Evolutionary conservation across 2,329 filamentous ascomycete species (phyloP).

Genomic region (Dothideomycetidae sp.): DNA sequence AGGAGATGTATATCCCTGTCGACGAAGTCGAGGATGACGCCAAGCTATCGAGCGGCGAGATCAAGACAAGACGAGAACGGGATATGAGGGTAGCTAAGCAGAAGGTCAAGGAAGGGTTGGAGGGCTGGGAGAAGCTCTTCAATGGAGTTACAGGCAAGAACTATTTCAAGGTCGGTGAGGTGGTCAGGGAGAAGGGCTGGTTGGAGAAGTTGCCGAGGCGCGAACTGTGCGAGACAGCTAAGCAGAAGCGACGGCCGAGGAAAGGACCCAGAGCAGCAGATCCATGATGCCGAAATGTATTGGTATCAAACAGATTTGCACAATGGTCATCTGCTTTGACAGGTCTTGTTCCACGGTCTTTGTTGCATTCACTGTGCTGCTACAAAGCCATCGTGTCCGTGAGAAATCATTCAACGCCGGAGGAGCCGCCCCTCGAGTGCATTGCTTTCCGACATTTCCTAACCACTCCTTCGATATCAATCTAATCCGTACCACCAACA

Average conservation of each 20-base stretch:
- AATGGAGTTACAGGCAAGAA: constrained; percentile 48
- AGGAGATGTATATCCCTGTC: constrained; percentile 64
- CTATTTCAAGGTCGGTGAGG: constrained; percentile 66
- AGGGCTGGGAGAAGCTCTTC: constrained; percentile 78
- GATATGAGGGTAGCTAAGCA: constrained; percentile 52
- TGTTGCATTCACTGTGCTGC: constrained; percentile 7
- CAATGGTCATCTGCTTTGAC: too few relatives aligned
- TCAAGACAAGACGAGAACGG: constrained; percentile 41
- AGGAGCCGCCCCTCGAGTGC: constrained; percentile 6
- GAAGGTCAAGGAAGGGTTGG: constrained; percentile 52
- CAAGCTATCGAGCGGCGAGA: constrained; percentile 20
- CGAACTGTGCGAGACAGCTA: constrained; percentile 56
- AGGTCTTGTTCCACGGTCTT: constrained; percentile 7
- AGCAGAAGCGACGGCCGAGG: constrained; percentile 45
- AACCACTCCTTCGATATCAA: constrained; percentile 1
- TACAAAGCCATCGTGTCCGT: constrained; percentile 5
- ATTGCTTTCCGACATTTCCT: not conserved
- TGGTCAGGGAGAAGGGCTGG: constrained; percentile 49
- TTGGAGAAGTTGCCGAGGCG: constrained; percentile 43
- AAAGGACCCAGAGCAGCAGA: constrained; percentile 19
- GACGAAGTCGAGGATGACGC: constrained; percentile 26
- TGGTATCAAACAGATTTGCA: too few relatives aligned
- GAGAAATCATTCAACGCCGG: constrained; percentile 9
- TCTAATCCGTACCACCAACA: constrained; percentile 17
- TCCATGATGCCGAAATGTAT: too few relatives aligned